Evolutionary conservation across 257 asterid genomes (phyloP).

Genomic region (Leonotis leonurus): DNA sequence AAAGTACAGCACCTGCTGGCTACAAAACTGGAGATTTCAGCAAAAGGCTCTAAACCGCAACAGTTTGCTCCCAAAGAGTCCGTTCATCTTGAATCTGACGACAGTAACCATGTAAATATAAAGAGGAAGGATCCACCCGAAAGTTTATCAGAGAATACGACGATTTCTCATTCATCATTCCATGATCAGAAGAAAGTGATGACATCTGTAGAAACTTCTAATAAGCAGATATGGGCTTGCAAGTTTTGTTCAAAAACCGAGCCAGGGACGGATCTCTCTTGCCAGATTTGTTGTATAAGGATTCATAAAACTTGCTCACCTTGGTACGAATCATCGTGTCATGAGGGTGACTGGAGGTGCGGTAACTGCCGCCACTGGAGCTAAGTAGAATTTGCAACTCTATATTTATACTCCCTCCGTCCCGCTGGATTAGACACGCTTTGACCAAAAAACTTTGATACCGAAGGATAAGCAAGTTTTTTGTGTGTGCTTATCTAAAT

Average conservation of each 20-base stretch:
- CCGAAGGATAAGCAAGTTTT: constrained; percentile 22
- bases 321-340: constrained; percentile 43
- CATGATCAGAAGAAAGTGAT: constrained; percentile 26
- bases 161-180: constrained; percentile 15
- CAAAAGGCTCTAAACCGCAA: constrained; percentile 31
- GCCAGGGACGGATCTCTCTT: constrained; percentile 50
- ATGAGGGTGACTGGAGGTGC: constrained; percentile 59
- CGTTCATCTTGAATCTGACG: constrained; percentile 48
- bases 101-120: constrained; percentile 24
- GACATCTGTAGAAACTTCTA: constrained; percentile 20
- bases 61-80: constrained; percentile 34
- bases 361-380: constrained; percentile 71
- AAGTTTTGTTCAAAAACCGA: constrained; percentile 47
- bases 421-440: too few species aligned
- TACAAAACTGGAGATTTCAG: constrained; percentile 28
- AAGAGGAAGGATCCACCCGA: constrained; percentile 24
- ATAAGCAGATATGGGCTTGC: constrained; percentile 29
- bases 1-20: constrained; percentile 25
- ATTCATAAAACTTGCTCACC: constrained; percentile 70
- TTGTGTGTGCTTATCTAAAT: constrained; percentile 24
- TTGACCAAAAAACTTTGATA: too few species aligned
- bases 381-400: too few species aligned
- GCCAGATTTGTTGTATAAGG: constrained; percentile 53
- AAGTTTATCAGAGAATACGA: constrained; percentile 25
- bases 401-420: too few species aligned